phyloP scores from a whole-genome alignment of 345 rosid species.

The Citrus mangshanensis region DNA sequence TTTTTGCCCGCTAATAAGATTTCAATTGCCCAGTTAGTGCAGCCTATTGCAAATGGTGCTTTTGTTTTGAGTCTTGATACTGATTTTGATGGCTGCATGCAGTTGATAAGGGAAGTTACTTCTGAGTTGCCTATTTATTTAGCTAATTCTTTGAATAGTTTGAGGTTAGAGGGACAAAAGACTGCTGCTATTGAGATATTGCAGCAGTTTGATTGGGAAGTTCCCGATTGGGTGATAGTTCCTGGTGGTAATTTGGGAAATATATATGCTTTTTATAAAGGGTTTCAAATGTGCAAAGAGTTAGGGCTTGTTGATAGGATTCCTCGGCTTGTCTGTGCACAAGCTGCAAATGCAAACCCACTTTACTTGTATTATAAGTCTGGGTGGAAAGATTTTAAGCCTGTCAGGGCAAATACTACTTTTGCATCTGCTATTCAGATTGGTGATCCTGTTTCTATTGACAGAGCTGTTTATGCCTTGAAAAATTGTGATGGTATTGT shows the following conservation, averaged over 20 bases:
- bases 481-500: conserved; percentile 48
- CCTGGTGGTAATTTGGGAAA: conserved; percentile 54
- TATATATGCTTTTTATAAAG: conserved; percentile 49
- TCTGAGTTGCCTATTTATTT: conserved; percentile 47
- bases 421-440: conserved; percentile 55
- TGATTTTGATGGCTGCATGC: conserved; percentile 57
- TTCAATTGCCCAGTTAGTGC: conserved; percentile 52
- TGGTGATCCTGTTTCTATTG: conserved; percentile 53
- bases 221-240: conserved; percentile 54
- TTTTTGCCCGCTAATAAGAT: conserved; percentile 44
- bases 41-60: conserved; percentile 51
- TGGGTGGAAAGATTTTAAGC: conserved; percentile 45
- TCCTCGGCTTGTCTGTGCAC: conserved; percentile 51
- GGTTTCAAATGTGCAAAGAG: conserved; percentile 46
- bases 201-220: conserved; percentile 58
- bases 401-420: conserved; percentile 39
- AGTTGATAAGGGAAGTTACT: conserved; percentile 45
- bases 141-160: conserved; percentile 49
- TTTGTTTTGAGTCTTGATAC: conserved; percentile 49
- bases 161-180: conserved; percentile 52
- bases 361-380: conserved; percentile 43
- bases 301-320: conserved; percentile 47
- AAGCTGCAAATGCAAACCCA: conserved; percentile 51
- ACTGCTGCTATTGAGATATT: conserved; percentile 50
- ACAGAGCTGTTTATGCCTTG: conserved; percentile 53